Base-by-base conservation (phyloP, 108 stramenopile species). In the Seminavis robusta region DNA sequence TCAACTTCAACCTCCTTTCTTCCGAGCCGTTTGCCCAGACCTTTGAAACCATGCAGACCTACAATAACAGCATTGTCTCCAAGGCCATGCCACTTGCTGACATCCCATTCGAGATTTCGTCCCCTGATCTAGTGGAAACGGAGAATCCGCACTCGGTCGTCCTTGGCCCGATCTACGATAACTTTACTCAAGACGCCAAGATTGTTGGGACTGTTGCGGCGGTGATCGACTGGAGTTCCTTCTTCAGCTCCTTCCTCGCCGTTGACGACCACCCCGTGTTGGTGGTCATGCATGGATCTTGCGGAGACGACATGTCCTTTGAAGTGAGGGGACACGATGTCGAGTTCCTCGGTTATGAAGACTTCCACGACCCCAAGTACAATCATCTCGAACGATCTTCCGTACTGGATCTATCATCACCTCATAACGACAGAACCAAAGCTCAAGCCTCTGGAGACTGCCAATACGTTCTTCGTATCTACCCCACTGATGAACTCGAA, bases 401-500 rank as follows among this genome's bases (percentile, higher is more conserved):
- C 17, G 45, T 47, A 46, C 11, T 25, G 24, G 31, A 29, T 46
- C 44, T 27, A 15, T 15, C 24, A 7, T 4, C 31, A n/a, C 27
- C 15, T 10, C 16, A 7, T 59, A 30, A 3, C 4, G 28, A 29
- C 25, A 20, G 16, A 59, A 32, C 30, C 38, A 3, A 40, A 29
- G 26, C n/a, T n/a, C 24, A 29, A 1, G 17, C 43, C 7, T 45
- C 7, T 16, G 7, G 17, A 7, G 33, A 25, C 1, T 48, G 52
- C 30, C 16, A 45, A 20, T 65, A 60, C 39, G 25, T 27, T 2
- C 33, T 87, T 11, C 23, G 24, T 16, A 71, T 88, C 15, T 88
- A 84, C 52, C 87, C 87, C 36, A 70, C 80, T 5, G 31, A 70
- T 31, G 59, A 46, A n/a, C 75, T 88, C 33, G 69, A 77, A 30